Evolutionary conservation across 495 filamentous ascomycete genomes (phyloP), one percentile per base, ranked within the genome.

Genomic region (Hypoxylon subgilvum): DNA sequence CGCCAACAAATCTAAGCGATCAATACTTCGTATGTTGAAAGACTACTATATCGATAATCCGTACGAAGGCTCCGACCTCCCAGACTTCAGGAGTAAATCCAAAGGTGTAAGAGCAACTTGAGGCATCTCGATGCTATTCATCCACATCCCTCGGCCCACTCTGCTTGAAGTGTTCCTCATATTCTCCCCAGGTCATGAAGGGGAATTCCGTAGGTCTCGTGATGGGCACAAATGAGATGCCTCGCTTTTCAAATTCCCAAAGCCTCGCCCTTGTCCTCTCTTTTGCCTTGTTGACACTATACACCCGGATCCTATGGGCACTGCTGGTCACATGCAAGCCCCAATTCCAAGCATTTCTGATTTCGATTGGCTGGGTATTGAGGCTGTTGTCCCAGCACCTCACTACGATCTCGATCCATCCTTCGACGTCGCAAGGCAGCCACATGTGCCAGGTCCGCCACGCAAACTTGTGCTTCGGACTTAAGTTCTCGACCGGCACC

Each of bases 291-390:
- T 87, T 87, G 57, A 86, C 74, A 54, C 82, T 86, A 66, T 86
- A 88, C 8, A 88, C 61, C 48, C 73, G 83, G 69, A 88, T 78
- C 2, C 84, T 77, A 61, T 88, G 86, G 22, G 80, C 82, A 3
- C 80, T 84, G n/a, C 76, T 80, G 1, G 85, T 88, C 19, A 88
- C 85, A 69, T 88, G 85, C 10, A 88, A 71, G 32, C 83, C 85
- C 84, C 84, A 87, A 65, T 82, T 81, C 79, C 79, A 68, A 21
- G 71, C 65, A 34, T 68, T 61, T 36, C 65, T 48, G 1, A 65
- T 56, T 47, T 69, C 66, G 44, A 65, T 69, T 7, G 68, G 62
- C 44, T 76, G 40, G 67, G 75, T 65, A 74, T 85, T 85, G 39
- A 84, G 44, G 12, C 80, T 79, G 54, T 83, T 81, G 52, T 85